Evolutionary conservation across 2,329 filamentous ascomycete genomes (phyloP).

Genomic region (Harringtonia lauricola): DNA sequence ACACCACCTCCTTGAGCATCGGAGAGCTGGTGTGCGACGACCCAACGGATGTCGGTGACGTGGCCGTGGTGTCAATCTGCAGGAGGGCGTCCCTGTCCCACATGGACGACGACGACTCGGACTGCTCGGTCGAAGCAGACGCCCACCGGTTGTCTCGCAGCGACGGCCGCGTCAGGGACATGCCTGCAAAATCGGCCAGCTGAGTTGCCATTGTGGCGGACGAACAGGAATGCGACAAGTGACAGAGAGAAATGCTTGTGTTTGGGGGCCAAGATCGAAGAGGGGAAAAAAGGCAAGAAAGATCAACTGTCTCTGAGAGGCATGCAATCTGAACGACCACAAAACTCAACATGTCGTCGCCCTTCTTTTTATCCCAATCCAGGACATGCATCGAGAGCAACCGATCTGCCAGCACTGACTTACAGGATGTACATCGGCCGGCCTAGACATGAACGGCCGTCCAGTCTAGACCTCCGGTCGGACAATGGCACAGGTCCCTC

Average conservation of each 20-base stretch:
- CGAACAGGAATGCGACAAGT: neutral
- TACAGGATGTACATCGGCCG: too few relatives aligned
- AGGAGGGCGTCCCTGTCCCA: neutral
- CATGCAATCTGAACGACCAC: neutral
- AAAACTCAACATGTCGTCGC: too few relatives aligned
- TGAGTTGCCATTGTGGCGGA: neutral
- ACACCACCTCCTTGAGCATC: neutral
- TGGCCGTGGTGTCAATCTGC: neutral
- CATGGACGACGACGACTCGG: neutral
- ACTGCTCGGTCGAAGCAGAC: neutral
- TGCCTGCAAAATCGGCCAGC: neutral
- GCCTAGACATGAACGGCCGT: too few relatives aligned
- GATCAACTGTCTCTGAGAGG: neutral
- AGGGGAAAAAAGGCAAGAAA: neutral
- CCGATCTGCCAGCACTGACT: too few relatives aligned
- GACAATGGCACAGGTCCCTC: too few relatives aligned
- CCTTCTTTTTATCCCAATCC: too few relatives aligned
- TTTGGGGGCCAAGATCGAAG: neutral
- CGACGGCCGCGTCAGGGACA: neutral
- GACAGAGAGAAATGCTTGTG: too few relatives aligned
- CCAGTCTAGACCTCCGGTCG: too few relatives aligned
- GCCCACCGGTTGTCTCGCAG: neutral
- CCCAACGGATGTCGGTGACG: neutral
- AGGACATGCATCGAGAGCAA: too few relatives aligned
- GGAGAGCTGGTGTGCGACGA: slow-evolving; percentile 1